Base-by-base conservation (phyloP, 805 yeast species). In the Metschnikowia dekortorum region DNA sequence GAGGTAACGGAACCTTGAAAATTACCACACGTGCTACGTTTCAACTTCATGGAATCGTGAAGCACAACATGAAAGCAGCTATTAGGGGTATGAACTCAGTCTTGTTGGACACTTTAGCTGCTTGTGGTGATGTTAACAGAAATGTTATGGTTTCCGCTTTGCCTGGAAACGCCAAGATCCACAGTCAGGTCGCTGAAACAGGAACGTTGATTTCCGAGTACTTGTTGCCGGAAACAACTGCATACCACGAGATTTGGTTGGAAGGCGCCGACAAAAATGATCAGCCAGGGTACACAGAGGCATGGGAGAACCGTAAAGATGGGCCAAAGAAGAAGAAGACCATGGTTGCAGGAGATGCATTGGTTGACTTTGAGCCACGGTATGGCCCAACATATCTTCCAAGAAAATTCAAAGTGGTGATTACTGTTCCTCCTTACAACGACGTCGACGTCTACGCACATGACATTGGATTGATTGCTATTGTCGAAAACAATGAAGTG, bases 121-220 rank as follows among this genome's bases (percentile, higher is more conserved):
- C 98, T 1, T 92, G 97, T 78, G 98, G 98, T 76, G 98, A 92
- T 74, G 98, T 92, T 40, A 88, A 89, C 74, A 86, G 98, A 80
- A 92, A 92, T 65, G 97, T 92, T 40, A 92, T 91, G 84, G 79
- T 87, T 48, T 81, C 92, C 52, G 96, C 96, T n/a, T 75, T 89
- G 32, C 97, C 97, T 14, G 80, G 79, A 31, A 89, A 89, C 64
- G 87, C 90, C 46, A 83, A 83, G 63, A 79, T 92, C 47, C 97
- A 92, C 66, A 69, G 72, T 32, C 91, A 91, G 71, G 79, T 92
- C 56, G 78, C 84, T 39, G 73, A 76, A 10, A 70, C 79, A 44
- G 89, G 92, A 32, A 65, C 80, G 35, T 68, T 70, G 31, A 82
- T 92, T 55, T 86, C 96, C 32, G 95, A 88, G 66, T 82, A 86